These are phyloP conservation scores for Mortierella sp. DNA, from an alignment of 371 early-diverging fungal genomes.

Conservation along the genomic window DNA sequence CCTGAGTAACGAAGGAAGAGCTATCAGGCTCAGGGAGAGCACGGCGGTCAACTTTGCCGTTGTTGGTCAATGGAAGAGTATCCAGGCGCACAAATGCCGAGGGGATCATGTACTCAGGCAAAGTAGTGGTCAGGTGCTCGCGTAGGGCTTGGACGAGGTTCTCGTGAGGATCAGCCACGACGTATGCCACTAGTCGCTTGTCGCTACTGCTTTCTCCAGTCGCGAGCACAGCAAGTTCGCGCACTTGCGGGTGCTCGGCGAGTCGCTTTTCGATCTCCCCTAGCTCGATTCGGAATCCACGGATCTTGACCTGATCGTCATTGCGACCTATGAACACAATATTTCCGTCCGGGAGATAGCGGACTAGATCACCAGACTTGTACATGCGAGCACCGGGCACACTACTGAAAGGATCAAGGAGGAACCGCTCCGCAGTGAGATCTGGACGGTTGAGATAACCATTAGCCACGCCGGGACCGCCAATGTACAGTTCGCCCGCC, in stretches of 20 bases:
- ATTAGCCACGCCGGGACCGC: constrained; percentile 37
- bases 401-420: neutral
- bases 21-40: neutral
- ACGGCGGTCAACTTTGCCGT: constrained; percentile 6
- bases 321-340: constrained; percentile 32
- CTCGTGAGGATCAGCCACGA: neutral
- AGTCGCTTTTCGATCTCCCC: constrained; percentile 36
- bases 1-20: neutral
- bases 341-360: constrained; percentile 37
- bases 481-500: constrained; percentile 26
- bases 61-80: neutral
- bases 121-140: neutral
- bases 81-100: neutral
- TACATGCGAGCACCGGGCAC: constrained; percentile 33
- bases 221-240: constrained; percentile 3
- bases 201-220: neutral
- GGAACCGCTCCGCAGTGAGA: constrained; percentile 24
- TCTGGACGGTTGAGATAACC: constrained; percentile 50
- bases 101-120: constrained; percentile 10
- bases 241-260: constrained; percentile 2
- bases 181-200: constrained; percentile 28
- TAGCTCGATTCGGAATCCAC: constrained; percentile 44
- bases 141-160: neutral
- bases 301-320: constrained; percentile 43
- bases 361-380: constrained; percentile 56